Percentiles rank a stretch among this genome's conserved stretches.
Evolutionary conservation across 2,329 filamentous ascomycete species (phyloP).

Genomic region (Colletotrichum sp.): DNA sequence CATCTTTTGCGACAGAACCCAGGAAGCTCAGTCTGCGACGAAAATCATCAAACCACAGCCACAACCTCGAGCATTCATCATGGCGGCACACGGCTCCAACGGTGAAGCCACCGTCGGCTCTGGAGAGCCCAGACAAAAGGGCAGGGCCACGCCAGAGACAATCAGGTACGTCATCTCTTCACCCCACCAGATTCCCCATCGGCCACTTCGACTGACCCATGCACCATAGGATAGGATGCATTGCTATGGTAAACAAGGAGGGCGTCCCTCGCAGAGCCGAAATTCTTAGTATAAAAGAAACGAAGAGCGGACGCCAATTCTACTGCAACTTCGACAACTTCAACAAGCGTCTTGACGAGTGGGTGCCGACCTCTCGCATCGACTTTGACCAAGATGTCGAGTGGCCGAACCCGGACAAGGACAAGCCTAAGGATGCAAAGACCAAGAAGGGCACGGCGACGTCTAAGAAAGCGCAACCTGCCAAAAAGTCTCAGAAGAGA

Average conservation of each 20-base stretch:
- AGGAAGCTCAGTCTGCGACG: background rate
- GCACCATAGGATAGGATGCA: slow-evolving; percentile 54
- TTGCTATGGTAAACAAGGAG: slow-evolving; percentile 70
- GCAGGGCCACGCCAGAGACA: slow-evolving; percentile 83
- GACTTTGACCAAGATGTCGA: slow-evolving; percentile 92
- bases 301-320: slow-evolving; percentile 86
- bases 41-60: slow-evolving; percentile 9
- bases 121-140: slow-evolving; percentile 69
- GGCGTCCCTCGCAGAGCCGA: slow-evolving; percentile 90
- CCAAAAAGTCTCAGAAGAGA: slow-evolving; percentile 65
- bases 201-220: background rate
- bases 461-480: slow-evolving; percentile 56
- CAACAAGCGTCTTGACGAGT: slow-evolving; percentile 87
- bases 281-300: slow-evolving; percentile 91
- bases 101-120: slow-evolving; percentile 62
- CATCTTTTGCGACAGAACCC: background rate
- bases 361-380: slow-evolving; percentile 83
- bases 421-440: slow-evolving; percentile 76
- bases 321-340: slow-evolving; percentile 99
- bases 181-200: background rate
- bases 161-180: slow-evolving; percentile 64
- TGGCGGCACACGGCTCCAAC: slow-evolving; percentile 55
- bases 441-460: slow-evolving; percentile 71
- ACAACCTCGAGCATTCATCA: slow-evolving; percentile 43
- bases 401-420: slow-evolving; percentile 92